Conservation (phyloP, 1,139 yeast genomes). For the Sugiyamaella novakii region DNA sequence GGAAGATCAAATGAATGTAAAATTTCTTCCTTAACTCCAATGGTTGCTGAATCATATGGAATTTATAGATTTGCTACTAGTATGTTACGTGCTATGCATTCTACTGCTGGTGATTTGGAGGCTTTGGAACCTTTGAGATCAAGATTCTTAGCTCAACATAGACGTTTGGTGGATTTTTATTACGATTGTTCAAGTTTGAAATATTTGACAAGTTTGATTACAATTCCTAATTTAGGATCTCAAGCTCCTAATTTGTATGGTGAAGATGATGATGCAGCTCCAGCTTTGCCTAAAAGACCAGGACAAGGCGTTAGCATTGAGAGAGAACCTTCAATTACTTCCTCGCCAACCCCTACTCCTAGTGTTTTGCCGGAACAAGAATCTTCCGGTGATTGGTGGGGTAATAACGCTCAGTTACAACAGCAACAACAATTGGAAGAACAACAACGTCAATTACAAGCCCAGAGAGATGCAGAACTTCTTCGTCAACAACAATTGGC, state of each 20-base stretch:
- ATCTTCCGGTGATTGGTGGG: conserved; percentile 51
- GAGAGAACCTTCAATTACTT: conserved; percentile 42
- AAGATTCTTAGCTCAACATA: conserved; percentile 78
- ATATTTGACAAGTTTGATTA: conserved; percentile 78
- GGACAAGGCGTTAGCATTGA: conserved; percentile 23
- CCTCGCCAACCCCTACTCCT: conserved; percentile 45
- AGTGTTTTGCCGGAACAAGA: conserved; percentile 41
- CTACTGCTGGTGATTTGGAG: conserved; percentile 73
- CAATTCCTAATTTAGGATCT: conserved; percentile 77
- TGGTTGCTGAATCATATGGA: conserved; percentile 92
- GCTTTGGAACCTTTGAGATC: conserved; percentile 75
- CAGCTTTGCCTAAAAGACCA: conserved; percentile 52
- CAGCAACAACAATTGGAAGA: conserved; percentile 49
- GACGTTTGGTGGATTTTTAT: conserved; percentile 77
- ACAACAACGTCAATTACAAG: conserved; percentile 54
- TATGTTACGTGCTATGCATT: conserved; percentile 87
- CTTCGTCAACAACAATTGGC: conserved; percentile 50
- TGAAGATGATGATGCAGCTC: conserved; percentile 50
- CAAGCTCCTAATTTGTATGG: conserved; percentile 68
- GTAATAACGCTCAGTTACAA: conserved; percentile 35
- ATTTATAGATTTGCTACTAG: conserved; percentile 86
- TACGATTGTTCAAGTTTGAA: conserved; percentile 88
- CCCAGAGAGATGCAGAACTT: conserved; percentile 52
- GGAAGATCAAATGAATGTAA: conserved; percentile 75
- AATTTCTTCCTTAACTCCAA: conserved; percentile 84